Evolutionary conservation across 305 asterid species (phyloP), one percentile per base, ranked within the genome.

Genomic region (Fraxinus albicans): DNA sequence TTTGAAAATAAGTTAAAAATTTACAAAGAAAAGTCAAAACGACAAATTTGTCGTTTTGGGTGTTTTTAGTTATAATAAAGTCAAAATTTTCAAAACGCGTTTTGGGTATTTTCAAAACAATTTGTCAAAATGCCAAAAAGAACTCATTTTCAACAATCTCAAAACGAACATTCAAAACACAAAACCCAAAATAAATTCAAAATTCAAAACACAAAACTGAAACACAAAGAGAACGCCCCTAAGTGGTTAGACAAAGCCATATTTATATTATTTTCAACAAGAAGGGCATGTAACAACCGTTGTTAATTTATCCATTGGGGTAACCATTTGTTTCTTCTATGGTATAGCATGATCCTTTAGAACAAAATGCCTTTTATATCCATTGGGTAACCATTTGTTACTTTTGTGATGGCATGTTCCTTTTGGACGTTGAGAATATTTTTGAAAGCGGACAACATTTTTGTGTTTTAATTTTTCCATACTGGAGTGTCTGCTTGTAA

Each of bases 351-450:
- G 31, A 79, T 17, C 42, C 34, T 78, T 50, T 75, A 9, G 55
- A n/a, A 44, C 67, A 69, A 69, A 60, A 29, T 4, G 19, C 19
- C 19, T 27, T 29, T 69, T 69, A 69, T 29, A 69, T 27, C 36
- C 19, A 1, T 2, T 9, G 36, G n/a, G 75, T 12, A 29, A 69
- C n/a, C 82, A 29, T 23, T 17, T 77, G 79, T 50, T 70, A 55
- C 50, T 73, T 36, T 47, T 73, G 2, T 74, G 65, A 53, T 42
- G 73, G 33, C 72, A 76, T 17, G 19, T 58, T n/a, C 29, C 27
- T 78, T 31, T 76, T 21, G 47, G 33, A 78, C 70, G 82, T 53
- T n/a, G 34, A 77, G 72, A 67, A 67, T 76, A 63, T 73, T 38
- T 76, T 50, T 50, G 35, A 72, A 34, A 6, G 44, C 36, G 17